Evolutionary conservation across 2,329 filamentous ascomycete genomes (phyloP), one percentile per base, ranked within the genome.

Genomic region (Elsinoe ampelina): DNA sequence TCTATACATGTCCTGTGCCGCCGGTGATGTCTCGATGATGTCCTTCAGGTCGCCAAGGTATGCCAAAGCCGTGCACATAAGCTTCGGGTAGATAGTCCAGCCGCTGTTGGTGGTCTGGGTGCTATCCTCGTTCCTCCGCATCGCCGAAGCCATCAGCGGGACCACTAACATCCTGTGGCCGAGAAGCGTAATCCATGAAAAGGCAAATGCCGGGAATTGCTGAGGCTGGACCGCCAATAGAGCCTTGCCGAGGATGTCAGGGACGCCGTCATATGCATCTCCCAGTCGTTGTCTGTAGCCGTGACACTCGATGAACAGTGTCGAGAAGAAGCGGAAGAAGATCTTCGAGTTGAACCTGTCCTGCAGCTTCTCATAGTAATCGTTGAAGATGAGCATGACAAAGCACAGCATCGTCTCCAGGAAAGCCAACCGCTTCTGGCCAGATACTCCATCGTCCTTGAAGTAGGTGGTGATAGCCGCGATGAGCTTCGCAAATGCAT

Each of bases 291-390:
- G 56, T 38, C 62, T 62, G 54, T 62, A 58, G 7, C 57, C 62
- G 36, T 67, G 61, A 57, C 92, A 79, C 63, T 93, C 86, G 69
- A 87, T 88, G 3, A 98, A 78, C 48, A 96, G 78, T 65, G 86
- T 80, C 0, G 89, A 92, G 67, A 96, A 86, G 41, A 98, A 78
- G 45, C 92, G 84, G 80, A 91, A 93, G 76, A 96, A 97, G 30
- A 95, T 84, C 60, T 89, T 85, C 66, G 92, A 87, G 65, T 89
- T 92, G 75, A 95, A 91, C 38, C 79, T 80, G 55, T 95, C 90
- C 3, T 84, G 86, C 45, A 86, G 83, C 70, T 85, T 88, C 57
- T 87, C 79, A 65, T 95, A 86, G 67, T 97, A 89, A 63, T 93
- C 84, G 69, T 88, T 92, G 59, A 96, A 78, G 2, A 96, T 80